phyloP scores from a whole-genome alignment of 768 basidiomycete genomes.

The Cytidiella melzeri region DNA sequence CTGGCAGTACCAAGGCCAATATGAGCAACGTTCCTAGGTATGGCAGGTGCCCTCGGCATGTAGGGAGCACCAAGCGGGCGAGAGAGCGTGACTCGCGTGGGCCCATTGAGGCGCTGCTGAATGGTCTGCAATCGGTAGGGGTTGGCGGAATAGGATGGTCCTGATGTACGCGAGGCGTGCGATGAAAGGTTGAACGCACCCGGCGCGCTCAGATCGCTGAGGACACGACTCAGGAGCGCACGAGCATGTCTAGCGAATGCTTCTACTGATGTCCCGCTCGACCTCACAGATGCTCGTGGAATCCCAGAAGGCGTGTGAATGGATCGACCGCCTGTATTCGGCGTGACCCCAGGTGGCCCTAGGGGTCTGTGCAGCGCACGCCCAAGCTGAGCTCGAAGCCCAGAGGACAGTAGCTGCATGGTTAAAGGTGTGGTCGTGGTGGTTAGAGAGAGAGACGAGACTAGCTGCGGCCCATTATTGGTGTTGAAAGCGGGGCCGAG shows the following conservation, averaged over 20 bases:
- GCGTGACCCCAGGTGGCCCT: not conserved
- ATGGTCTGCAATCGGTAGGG: conserved; percentile 32
- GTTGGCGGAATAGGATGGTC: conserved; percentile 21
- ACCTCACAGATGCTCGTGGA: conserved; percentile 25
- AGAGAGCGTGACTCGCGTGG: conserved; percentile 46
- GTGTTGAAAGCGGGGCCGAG: too few species aligned
- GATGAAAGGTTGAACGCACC: conserved; percentile 32
- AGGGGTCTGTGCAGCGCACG: not conserved
- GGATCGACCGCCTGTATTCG: conserved; percentile 30
- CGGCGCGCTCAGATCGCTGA: conserved; percentile 53
- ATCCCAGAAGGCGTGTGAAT: conserved; percentile 34
- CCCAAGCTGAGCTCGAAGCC: not conserved
- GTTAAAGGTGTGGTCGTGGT: not conserved
- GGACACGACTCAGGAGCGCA: conserved; percentile 48
- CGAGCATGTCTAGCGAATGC: conserved; percentile 48
- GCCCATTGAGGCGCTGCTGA: conserved; percentile 50
- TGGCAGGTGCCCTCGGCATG: conserved; percentile 50
- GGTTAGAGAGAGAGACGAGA: not conserved
- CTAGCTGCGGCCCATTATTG: not conserved
- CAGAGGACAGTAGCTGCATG: not conserved
- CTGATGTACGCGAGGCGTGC: conserved; percentile 16
- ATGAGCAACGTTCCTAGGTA: conserved; percentile 49
- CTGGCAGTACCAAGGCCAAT: conserved; percentile 74
- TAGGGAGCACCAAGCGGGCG: conserved; percentile 39
- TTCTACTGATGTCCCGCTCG: conserved; percentile 32